Percentiles rank a stretch among this genome's conserved stretches.
These are phyloP conservation scores for Yarrowia divulgata DNA, from an alignment of 805 yeast genomes.

Conservation along the genomic window DNA sequence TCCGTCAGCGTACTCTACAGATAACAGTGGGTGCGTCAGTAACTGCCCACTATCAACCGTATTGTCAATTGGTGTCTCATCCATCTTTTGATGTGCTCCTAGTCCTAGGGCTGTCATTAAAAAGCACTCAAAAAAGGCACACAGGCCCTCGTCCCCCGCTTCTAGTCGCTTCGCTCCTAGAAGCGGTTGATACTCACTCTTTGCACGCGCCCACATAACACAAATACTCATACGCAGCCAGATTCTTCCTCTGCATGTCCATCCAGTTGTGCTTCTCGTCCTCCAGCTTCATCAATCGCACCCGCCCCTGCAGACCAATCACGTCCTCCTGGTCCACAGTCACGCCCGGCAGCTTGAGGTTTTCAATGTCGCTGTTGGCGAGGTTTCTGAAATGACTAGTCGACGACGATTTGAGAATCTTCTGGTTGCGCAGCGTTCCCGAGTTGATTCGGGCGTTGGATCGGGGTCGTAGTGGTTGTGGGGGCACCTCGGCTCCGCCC, in stretches of 20 bases:
- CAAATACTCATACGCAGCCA: conserved; percentile 74
- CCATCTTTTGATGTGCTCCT: no score
- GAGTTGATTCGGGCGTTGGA: conserved; percentile 34
- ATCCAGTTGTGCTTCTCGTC: conserved; percentile 49
- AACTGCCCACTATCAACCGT: neutral
- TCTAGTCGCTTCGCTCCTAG: conserved; percentile 9
- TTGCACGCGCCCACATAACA: conserved; percentile 85
- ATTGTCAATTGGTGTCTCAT: no score
- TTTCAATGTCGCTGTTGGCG: conserved; percentile 40
- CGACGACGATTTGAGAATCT: conserved; percentile 31
- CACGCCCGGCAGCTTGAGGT: conserved; percentile 47
- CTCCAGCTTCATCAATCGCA: conserved; percentile 49
- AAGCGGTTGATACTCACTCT: conserved; percentile 46
- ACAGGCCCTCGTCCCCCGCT: no score
- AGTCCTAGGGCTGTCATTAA: no score
- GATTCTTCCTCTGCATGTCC: conserved; percentile 54
- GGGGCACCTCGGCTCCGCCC: conserved; percentile 32
- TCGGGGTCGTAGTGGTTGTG: conserved; percentile 17
- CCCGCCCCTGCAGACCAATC: conserved; percentile 48
- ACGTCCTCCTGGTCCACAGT: conserved; percentile 49
- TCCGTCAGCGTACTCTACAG: no score
- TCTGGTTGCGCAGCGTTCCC: conserved; percentile 24
- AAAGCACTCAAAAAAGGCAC: no score
- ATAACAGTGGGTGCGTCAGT: no score
- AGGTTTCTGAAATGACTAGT: conserved; percentile 27